A percentile compares a stretch with the other conserved stretches of the same genome.
phyloP scores from a whole-genome alignment of 257 asterid genomes.

The Pogostemon cablin region DNA sequence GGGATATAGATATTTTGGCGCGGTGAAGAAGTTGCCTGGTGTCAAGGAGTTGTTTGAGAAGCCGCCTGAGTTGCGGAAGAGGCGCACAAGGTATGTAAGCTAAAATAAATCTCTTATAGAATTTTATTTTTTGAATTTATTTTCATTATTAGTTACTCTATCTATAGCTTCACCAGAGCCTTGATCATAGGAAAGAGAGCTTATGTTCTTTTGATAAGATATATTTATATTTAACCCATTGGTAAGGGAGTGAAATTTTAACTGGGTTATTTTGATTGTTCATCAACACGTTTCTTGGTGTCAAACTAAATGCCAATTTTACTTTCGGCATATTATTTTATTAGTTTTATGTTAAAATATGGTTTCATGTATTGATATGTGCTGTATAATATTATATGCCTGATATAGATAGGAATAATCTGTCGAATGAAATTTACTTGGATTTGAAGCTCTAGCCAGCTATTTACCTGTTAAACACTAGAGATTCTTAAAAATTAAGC shows the following conservation, averaged over 20 bases:
- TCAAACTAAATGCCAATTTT: not conserved
- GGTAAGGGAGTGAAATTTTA: not conserved
- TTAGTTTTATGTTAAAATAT: not conserved
- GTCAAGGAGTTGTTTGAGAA: conserved; percentile 91
- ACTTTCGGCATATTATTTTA: not conserved
- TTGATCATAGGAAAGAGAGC: not conserved
- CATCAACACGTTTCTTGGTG: not conserved
- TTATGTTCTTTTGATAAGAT: not conserved
- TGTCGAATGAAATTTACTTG: not conserved
- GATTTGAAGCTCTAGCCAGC: not conserved
- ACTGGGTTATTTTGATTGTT: not conserved
- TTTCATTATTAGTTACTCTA: not conserved
- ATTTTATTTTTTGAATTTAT: not conserved
- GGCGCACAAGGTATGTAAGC: conserved; percentile 76
- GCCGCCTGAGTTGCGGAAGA: conserved; percentile 91
- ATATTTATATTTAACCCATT: too few relatives aligned
- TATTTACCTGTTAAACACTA: not conserved
- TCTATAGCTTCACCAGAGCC: too few relatives aligned
- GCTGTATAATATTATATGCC: not conserved
- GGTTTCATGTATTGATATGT: not conserved
- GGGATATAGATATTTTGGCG: conserved; percentile 95
- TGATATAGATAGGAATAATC: conserved; percentile 1
- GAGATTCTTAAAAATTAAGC: not conserved
- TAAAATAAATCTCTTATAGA: not conserved
- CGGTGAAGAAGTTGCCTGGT: conserved; percentile 97